Conservation (phyloP, 371 early-diverging fungal genomes). For the Mucor plumbeus region DNA sequence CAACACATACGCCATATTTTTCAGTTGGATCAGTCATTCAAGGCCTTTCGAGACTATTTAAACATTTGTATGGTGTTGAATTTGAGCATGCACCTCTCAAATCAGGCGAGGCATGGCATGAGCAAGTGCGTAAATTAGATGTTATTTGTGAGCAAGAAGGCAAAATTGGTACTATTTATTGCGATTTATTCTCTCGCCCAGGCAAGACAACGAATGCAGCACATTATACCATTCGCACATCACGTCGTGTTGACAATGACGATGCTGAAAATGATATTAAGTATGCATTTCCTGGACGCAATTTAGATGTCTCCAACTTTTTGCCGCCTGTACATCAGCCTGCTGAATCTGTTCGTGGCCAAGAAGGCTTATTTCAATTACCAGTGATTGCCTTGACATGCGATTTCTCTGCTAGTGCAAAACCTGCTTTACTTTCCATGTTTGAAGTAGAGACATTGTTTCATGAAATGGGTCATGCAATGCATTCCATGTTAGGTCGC, state of each 20-base stretch:
- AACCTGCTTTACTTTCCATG: slow-evolving; percentile 63
- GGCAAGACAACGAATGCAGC: slow-evolving; percentile 88
- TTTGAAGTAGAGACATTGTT: slow-evolving; percentile 94
- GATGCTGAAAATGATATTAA: slow-evolving; percentile 54
- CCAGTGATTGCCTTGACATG: slow-evolving; percentile 83
- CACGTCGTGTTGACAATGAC: slow-evolving; percentile 87
- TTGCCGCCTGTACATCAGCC: slow-evolving; percentile 32
- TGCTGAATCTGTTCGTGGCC: slow-evolving; percentile 45
- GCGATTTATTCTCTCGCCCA: slow-evolving; percentile 82
- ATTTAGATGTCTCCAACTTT: slow-evolving; percentile 32
- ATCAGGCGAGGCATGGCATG: slow-evolving; percentile 87
- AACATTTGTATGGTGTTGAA: slow-evolving; percentile 83
- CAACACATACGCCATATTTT: slow-evolving; percentile 64
- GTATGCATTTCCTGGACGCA: slow-evolving; percentile 48
- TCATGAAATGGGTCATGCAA: slow-evolving; percentile 99
- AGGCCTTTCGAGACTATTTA: slow-evolving; percentile 83
- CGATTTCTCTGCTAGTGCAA: slow-evolving; percentile 56
- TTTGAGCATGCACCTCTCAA: slow-evolving; percentile 69
- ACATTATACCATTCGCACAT: slow-evolving; percentile 94
- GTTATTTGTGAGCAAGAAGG: slow-evolving; percentile 86
- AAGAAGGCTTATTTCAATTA: slow-evolving; percentile 64
- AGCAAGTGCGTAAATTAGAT: slow-evolving; percentile 84
- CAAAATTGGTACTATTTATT: slow-evolving; percentile 90
- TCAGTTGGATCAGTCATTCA: slow-evolving; percentile 88
- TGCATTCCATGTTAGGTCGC: slow-evolving; percentile 95